These are phyloP conservation scores for Eimeria tenella DNA, from an alignment of 169 alveolate species.

Conservation along the genomic window DNA sequence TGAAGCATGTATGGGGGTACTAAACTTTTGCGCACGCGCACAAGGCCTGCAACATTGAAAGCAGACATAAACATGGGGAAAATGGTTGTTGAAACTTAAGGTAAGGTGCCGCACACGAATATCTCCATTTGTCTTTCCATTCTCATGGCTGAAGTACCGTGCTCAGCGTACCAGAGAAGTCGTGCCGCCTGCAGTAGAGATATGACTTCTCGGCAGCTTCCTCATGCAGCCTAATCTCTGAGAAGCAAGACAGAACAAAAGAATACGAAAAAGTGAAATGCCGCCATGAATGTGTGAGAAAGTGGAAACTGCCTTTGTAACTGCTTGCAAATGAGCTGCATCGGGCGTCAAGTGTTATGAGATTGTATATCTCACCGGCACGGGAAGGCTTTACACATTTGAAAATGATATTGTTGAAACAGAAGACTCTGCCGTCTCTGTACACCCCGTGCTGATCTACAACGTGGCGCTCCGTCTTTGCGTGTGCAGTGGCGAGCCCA, in stretches of 20 bases:
- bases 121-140: no score
- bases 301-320: neutral
- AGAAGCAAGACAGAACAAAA: neutral
- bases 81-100: no score
- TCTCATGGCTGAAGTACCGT: neutral
- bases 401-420: conserved; percentile 53
- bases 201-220: conserved; percentile 59
- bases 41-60: conserved; percentile 20
- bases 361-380: neutral
- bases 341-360: neutral
- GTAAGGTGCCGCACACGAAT: no score
- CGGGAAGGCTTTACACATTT: conserved; percentile 33
- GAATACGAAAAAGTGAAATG: neutral
- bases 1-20: conserved; percentile 57
- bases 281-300: neutral
- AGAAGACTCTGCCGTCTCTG: conserved; percentile 46
- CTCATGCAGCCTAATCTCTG: conserved; percentile 70
- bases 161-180: conserved; percentile 39
- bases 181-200: conserved; percentile 33
- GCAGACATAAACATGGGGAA: neutral
- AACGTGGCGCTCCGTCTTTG: conserved; percentile 16
- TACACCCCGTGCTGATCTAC: conserved; percentile 54
- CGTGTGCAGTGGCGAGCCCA: conserved; percentile 71
- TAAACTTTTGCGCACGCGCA: conserved; percentile 40
- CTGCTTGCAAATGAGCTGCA: neutral